A percentile compares a stretch with the other conserved stretches of the same genome.
Conservation (phyloP, 163 green algal genomes). For the Trebouxiophyceae sp. region DNA sequence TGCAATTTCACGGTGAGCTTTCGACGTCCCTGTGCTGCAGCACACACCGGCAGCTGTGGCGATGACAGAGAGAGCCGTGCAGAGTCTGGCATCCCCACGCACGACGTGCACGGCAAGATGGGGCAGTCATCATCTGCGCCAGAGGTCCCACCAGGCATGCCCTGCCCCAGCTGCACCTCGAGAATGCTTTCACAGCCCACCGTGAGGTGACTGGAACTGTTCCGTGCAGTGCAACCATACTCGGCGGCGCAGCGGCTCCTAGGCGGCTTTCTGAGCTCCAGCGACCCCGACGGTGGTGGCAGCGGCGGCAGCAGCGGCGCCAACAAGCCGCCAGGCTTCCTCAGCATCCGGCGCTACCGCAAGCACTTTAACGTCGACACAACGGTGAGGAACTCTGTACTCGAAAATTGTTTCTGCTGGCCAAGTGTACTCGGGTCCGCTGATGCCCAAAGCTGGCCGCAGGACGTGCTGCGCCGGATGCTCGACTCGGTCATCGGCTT, state of each 20-base stretch:
- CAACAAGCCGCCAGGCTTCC: constrained; percentile 25
- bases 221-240: background rate
- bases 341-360: constrained; percentile 67
- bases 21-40: background rate
- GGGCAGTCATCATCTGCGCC: background rate
- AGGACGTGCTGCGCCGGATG: constrained; percentile 75
- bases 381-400: too few relatives aligned
- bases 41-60: background rate
- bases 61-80: background rate
- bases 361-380: constrained; percentile 87
- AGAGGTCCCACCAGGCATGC: constrained; percentile 6
- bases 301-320: background rate
- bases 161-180: background rate
- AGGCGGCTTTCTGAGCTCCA: constrained; percentile 10
- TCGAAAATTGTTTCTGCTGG: too few relatives aligned
- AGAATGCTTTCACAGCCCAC: background rate
- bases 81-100: constrained; percentile 27
- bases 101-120: constrained; percentile 18
- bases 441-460: constrained; percentile 1
- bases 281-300: background rate
- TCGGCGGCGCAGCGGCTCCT: background rate
- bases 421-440: background rate
- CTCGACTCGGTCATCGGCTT: constrained; percentile 59
- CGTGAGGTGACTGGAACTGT: background rate
- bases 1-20: constrained; percentile 17